Percentiles rank a stretch among this genome's conserved stretches.
These are phyloP conservation scores for Cladophialophora carrionii DNA, from an alignment of 2,329 filamentous ascomycete species.

Conservation along the genomic window DNA sequence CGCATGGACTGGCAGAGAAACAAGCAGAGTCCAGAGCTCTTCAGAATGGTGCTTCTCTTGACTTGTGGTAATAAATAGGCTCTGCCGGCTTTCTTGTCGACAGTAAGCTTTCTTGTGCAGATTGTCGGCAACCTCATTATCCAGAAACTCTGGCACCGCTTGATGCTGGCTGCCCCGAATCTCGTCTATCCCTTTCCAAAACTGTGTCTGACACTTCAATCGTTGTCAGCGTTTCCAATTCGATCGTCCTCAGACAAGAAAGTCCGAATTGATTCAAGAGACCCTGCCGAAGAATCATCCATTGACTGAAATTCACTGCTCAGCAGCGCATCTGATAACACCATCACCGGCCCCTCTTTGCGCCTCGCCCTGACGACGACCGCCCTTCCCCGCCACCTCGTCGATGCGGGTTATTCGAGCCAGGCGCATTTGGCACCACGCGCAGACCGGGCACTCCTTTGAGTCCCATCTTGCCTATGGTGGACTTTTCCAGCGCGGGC, in stretches of 20 bases:
- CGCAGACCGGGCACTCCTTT: slow-evolving; percentile 46
- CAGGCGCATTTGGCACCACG: slow-evolving; percentile 21
- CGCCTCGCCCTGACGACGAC: not conserved
- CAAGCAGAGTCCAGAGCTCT: no score
- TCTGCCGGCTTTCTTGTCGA: no score
- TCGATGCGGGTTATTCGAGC: slow-evolving; percentile 21
- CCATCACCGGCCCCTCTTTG: not conserved
- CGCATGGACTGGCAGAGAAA: no score
- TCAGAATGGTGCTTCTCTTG: no score
- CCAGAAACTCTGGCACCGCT: no score
- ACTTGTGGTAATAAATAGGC: no score
- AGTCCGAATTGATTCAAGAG: not conserved
- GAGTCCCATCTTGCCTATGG: slow-evolving; percentile 47
- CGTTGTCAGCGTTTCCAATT: not conserved
- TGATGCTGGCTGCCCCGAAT: no score
- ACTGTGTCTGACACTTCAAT: not conserved
- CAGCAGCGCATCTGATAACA: not conserved
- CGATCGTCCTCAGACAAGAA: not conserved
- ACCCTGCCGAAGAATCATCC: not conserved
- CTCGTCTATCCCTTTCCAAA: no score
- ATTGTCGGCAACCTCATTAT: no score
- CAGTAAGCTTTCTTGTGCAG: no score
- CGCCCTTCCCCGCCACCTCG: slow-evolving; percentile 25
- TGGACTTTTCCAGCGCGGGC: slow-evolving; percentile 45
- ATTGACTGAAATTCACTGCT: not conserved